phyloP scores from a whole-genome alignment of 768 basidiomycete species.

The Leccinum uliginosum region DNA sequence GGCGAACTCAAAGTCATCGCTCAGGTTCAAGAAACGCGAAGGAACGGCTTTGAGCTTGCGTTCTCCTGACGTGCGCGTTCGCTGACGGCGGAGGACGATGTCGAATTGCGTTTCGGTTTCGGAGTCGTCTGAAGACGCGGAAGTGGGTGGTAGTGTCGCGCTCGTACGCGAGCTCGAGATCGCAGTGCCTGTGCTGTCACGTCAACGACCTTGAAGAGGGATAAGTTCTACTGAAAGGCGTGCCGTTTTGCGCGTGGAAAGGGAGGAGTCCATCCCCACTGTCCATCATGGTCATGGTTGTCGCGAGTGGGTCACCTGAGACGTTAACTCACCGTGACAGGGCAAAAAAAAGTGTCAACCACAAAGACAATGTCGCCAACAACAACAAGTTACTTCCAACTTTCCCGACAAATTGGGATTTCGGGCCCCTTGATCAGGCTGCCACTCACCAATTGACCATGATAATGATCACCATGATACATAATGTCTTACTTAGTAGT shows the following conservation, averaged over 20 bases:
- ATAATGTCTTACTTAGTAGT: too few species aligned
- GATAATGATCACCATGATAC: too few species aligned
- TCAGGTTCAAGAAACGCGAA: conserved; percentile 59
- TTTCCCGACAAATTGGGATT: too few species aligned
- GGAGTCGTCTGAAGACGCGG: conserved; percentile 17
- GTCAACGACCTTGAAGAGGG: not conserved
- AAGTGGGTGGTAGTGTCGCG: conserved; percentile 37
- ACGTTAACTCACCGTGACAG: too few species aligned
- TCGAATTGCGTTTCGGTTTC: conserved; percentile 48
- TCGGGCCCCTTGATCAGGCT: too few species aligned
- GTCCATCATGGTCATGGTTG: too few species aligned
- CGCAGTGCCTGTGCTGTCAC: not conserved
- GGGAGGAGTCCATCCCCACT: not conserved
- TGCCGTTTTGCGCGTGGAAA: conserved; percentile 4
- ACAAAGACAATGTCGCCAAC: too few species aligned
- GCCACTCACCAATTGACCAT: too few species aligned
- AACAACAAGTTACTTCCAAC: too few species aligned
- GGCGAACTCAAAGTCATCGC: conserved; percentile 66
- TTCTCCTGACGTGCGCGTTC: conserved; percentile 42
- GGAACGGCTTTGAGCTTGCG: conserved; percentile 39
- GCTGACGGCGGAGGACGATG: conserved; percentile 57
- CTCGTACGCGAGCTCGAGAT: not conserved
- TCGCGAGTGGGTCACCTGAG: too few species aligned
- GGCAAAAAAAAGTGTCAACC: too few species aligned
- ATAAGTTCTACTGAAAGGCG: not conserved